Evolutionary conservation across 768 basidiomycete species (phyloP), one percentile per base, ranked within the genome.

Genomic region (Dentipellis fragilis): DNA sequence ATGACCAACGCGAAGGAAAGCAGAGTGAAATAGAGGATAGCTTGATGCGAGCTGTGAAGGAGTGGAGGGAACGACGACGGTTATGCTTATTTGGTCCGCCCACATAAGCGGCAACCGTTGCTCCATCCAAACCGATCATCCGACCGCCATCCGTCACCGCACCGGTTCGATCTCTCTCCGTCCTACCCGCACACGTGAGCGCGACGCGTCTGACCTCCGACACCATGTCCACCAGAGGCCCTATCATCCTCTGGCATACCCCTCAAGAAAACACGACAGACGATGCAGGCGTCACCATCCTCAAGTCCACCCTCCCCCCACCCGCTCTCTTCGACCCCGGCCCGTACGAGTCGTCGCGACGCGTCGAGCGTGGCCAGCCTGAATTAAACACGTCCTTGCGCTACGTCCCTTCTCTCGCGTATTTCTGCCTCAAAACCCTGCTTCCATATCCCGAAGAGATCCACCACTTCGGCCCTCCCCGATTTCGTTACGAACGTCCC

Each of bases 361-460:
- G 34, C 29, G 37, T 14, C 8, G 48, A 17, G 17, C 19, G 22
- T 22, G 19, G 42, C 11, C 8, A 40, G 11, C 8, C 38, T 17
- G 38, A 38, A 7, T 19, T 19, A 11, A 10, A 23, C 16, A 17
- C 29, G 29, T 11, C 56, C 10, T 50, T 57, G 37, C 21, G 17
- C 35, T 54, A 51, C 38, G 65, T 80, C 42, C 84, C 83, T 0
- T 75, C 84, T 3, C 75, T 88, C 45, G 61, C 73, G 35, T 72
- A 72, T 55, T 69, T 84, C 55, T 84, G 81, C 61, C 62, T 87
- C 16, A 66, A 64, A 49, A 64, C 59, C 16, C 72, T 86, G 37
- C 65, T 71, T 6, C 64, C 67, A 10, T 69, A 68, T 58, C 72
- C 80, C 0, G 78, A 83, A 59, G 69, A 78, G 54, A 53, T 80